phyloP scores from a whole-genome alignment of 78 protist species.

The Monosiga brevicollis region DNA sequence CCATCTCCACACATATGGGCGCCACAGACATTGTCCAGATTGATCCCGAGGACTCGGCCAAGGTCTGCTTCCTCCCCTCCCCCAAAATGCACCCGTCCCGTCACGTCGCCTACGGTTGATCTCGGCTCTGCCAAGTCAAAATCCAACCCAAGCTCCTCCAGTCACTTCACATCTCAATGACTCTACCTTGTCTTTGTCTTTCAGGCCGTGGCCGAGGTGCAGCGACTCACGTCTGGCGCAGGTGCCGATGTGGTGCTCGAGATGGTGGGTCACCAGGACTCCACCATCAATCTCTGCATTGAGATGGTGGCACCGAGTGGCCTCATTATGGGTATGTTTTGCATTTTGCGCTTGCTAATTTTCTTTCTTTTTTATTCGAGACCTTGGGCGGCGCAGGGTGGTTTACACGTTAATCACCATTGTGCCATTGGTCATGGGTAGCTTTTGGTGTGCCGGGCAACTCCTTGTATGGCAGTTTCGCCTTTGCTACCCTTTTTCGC shows the following conservation, averaged over 20 bases:
- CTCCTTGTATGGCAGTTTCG: not conserved
- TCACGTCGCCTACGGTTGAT: too few relatives aligned
- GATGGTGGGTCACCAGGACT: not conserved
- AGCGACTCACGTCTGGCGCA: not conserved
- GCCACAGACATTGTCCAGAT: not conserved
- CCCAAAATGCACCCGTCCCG: not conserved
- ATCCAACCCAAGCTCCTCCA: not conserved
- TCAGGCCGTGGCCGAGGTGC: not conserved
- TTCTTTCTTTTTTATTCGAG: too few relatives aligned
- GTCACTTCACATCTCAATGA: not conserved
- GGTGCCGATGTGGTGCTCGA: not conserved
- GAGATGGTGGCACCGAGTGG: not conserved
- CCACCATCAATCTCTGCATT: not conserved
- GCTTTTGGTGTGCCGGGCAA: not conserved
- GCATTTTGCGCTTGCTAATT: too few relatives aligned
- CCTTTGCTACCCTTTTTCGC: not conserved
- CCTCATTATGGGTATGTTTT: too few relatives aligned
- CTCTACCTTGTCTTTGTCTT: not conserved
- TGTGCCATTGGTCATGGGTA: too few relatives aligned
- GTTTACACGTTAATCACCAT: too few relatives aligned
- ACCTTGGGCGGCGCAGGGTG: too few relatives aligned
- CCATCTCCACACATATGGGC: not conserved
- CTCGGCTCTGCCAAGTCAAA: too few relatives aligned
- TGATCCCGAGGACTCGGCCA: not conserved
- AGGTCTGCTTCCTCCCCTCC: not conserved